A percentile compares a stretch with the other conserved stretches of the same genome.
phyloP scores from a whole-genome alignment of 139 green algal genomes.

The Haematococcus lacustris region DNA sequence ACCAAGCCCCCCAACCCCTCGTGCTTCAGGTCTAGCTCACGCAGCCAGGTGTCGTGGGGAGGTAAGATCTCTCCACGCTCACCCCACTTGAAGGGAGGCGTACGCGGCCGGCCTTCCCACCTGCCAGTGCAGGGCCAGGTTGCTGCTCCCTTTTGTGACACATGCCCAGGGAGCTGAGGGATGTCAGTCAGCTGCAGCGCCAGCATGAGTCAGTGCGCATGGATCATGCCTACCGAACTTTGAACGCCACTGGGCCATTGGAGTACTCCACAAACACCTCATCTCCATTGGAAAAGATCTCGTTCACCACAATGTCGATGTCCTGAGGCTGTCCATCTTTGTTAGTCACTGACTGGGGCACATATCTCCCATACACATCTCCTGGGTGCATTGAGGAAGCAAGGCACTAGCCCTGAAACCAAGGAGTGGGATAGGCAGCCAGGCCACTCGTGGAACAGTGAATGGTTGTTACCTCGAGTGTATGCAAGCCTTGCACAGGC shows the following conservation, averaged over 20 bases:
- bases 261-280: conserved; percentile 65
- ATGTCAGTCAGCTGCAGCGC: too few relatives aligned
- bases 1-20: conserved; percentile 46
- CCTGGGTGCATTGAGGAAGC: conserved; percentile 21
- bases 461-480: conserved; percentile 32
- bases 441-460: neutral
- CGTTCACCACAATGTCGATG: conserved; percentile 67
- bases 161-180: too few relatives aligned
- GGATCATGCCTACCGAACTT: conserved; percentile 32
- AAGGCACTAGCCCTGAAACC: neutral
- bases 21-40: conserved; percentile 47
- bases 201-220: too few relatives aligned
- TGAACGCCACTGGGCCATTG: conserved; percentile 49
- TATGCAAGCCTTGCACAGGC: conserved; percentile 56
- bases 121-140: conserved; percentile 15
- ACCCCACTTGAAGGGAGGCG: conserved; percentile 61
- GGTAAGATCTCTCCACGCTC: conserved; percentile 42
- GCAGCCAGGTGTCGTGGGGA: conserved; percentile 58
- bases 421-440: neutral
- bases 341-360: conserved; percentile 60
- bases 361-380: conserved; percentile 47
- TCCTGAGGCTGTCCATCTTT: conserved; percentile 61
- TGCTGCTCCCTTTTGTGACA: too few relatives aligned
- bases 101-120: conserved; percentile 65
- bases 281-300: conserved; percentile 54